A percentile compares a stretch with the other conserved stretches of the same genome.
These are phyloP conservation scores for Spergularia marina DNA, from an alignment of 148 eudicot genomes.

Conservation along the genomic window DNA sequence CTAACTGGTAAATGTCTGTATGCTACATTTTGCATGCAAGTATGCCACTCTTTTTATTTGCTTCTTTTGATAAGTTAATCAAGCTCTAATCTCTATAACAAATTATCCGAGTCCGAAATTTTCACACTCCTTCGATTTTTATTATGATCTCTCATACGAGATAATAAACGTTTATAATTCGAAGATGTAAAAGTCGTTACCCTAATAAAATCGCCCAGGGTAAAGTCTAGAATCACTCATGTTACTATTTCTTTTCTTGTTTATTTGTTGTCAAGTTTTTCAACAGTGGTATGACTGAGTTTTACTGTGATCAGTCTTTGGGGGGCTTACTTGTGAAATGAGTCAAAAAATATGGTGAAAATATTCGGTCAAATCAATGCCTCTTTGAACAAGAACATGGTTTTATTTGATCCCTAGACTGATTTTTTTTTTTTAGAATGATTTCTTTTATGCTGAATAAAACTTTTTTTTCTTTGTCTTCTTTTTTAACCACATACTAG, in stretches of 20 bases:
- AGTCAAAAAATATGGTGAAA: slow-evolving; percentile 13
- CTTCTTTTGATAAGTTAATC: neutral
- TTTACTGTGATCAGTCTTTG: neutral
- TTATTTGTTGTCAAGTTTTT: neutral
- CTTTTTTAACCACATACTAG: neutral
- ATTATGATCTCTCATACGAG: no score
- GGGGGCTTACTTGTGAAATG: neutral
- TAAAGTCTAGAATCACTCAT: no score
- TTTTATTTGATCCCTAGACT: slow-evolving; percentile 15
- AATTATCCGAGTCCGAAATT: no score
- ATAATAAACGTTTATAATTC: no score
- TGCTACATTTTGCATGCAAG: slow-evolving; percentile 17
- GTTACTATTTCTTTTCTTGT: neutral
- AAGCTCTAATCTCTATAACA: neutral
- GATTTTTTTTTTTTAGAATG: neutral
- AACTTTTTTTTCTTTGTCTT: neutral
- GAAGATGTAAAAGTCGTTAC: no score
- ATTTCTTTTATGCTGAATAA: neutral
- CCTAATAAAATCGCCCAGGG: no score
- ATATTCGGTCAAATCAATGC: slow-evolving; percentile 13
- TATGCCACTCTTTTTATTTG: neutral
- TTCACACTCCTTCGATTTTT: no score
- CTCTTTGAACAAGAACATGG: neutral
- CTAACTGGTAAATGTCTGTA: slow-evolving; percentile 1
- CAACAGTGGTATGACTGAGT: neutral